Percentiles rank a stretch among this genome's conserved stretches.
phyloP scores from a whole-genome alignment of 2,329 filamentous ascomycete species.

The Epichloe scottii region DNA sequence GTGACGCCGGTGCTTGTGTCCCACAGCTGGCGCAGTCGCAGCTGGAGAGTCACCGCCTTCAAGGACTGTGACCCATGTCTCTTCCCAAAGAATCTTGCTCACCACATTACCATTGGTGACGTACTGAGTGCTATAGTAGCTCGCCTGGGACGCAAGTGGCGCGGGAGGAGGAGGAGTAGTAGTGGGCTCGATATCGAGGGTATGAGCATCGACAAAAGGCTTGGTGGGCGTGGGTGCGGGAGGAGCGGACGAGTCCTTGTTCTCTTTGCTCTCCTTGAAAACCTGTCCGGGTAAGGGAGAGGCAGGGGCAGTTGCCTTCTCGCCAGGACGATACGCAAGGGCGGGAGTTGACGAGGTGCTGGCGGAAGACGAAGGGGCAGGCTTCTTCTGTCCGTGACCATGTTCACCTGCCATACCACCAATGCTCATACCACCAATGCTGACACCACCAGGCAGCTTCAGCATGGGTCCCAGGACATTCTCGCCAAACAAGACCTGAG shows the following conservation, averaged over 20 bases:
- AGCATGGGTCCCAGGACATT: constrained; percentile 42
- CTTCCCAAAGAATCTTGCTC: constrained; percentile 44
- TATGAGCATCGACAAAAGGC: neutral
- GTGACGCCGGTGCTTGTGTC: constrained; percentile 15
- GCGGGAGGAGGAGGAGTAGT: constrained; percentile 7
- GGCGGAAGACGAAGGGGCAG: constrained; percentile 1
- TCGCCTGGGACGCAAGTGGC: constrained; percentile 16
- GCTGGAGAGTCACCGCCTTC: constrained; percentile 30
- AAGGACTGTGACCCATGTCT: constrained; percentile 42
- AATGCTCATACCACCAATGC: constrained; percentile 27
- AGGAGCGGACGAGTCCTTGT: neutral
- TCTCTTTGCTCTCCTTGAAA: constrained; percentile 22
- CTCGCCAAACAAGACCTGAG: constrained; percentile 42
- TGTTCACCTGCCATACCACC: constrained; percentile 3
- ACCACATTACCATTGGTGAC: constrained; percentile 37
- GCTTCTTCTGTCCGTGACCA: neutral
- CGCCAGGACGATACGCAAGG: constrained; percentile 25
- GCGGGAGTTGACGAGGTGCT: constrained; percentile 10
- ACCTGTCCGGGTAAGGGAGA: constrained; percentile 29
- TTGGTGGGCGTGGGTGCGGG: neutral
- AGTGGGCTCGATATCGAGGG: constrained; percentile 3
- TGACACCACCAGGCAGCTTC: constrained; percentile 53
- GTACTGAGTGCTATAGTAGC: constrained; percentile 37
- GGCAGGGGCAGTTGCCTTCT: constrained; percentile 18
- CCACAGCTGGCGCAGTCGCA: constrained; percentile 13